A percentile compares a stretch with the other conserved stretches of the same genome.
phyloP scores from a whole-genome alignment of 116 monocot species.

The Trichopus zeylanicus region DNA sequence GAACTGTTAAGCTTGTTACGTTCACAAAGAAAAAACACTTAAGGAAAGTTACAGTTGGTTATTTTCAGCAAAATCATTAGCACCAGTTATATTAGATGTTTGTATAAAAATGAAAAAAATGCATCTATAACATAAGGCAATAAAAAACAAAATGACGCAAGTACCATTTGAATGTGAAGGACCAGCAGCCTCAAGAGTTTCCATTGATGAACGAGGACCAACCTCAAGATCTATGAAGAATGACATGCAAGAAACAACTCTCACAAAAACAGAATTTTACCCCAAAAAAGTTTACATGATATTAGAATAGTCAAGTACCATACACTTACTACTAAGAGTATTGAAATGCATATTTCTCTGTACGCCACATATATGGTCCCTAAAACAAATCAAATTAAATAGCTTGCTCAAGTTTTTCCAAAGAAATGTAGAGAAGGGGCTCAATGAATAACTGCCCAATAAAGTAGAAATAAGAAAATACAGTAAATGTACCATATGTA shows the following conservation, averaged over 20 bases:
- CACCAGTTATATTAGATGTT: too few species aligned
- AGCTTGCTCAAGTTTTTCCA: neutral
- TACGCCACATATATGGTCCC: slow-evolving; percentile 39
- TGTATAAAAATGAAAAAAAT: too few species aligned
- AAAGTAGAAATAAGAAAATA: neutral
- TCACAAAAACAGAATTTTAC: neutral
- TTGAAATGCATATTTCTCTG: slow-evolving; percentile 39
- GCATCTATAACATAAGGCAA: neutral
- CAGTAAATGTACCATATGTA: slow-evolving; percentile 32
- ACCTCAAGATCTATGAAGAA: slow-evolving; percentile 26
- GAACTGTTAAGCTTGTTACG: too few species aligned
- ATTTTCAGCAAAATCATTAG: too few species aligned
- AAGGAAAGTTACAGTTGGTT: too few species aligned
- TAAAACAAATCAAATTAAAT: slow-evolving; percentile 1
- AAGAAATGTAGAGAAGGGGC: neutral
- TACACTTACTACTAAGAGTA: slow-evolving; percentile 29
- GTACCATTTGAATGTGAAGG: slow-evolving; percentile 35
- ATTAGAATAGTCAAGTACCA: neutral
- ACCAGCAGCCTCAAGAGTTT: slow-evolving; percentile 28
- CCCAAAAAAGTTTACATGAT: neutral
- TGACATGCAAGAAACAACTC: neutral
- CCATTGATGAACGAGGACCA: slow-evolving; percentile 27
- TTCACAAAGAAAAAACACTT: too few species aligned
- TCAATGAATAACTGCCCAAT: neutral
- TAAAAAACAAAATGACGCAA: neutral